Conservation (phyloP, 129 eudicot genomes). For the Artemisia argyi region DNA sequence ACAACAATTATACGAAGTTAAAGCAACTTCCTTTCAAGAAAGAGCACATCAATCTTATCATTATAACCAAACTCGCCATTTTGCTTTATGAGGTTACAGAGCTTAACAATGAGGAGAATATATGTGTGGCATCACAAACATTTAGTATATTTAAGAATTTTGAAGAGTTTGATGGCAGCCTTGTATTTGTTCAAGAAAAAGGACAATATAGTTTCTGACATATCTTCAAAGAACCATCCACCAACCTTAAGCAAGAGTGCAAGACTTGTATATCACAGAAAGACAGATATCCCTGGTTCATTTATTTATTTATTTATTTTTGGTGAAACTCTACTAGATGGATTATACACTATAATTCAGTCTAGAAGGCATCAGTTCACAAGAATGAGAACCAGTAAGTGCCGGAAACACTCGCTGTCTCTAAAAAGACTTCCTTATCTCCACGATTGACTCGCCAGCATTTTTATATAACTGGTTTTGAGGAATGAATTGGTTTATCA, state of each 20-base stretch:
- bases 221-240: not conserved
- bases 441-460: no score
- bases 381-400: no score
- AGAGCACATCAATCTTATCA: not conserved
- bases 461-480: no score
- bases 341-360: no score
- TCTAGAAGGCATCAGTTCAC: no score
- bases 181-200: not conserved
- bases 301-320: no score
- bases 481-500: no score
- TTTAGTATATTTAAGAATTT: not conserved
- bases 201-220: not conserved
- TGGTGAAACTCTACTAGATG: no score
- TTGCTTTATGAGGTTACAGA: not conserved
- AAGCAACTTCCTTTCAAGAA: constrained; percentile 13
- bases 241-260: no score
- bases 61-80: not conserved
- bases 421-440: no score
- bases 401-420: no score
- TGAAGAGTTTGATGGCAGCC: constrained; percentile 3
- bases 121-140: constrained; percentile 1
- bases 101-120: not conserved
- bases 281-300: not conserved
- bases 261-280: not conserved
- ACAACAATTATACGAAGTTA: not conserved